Conservation (phyloP, 345 rosid species). For the Lagerstroemia speciosa region DNA sequence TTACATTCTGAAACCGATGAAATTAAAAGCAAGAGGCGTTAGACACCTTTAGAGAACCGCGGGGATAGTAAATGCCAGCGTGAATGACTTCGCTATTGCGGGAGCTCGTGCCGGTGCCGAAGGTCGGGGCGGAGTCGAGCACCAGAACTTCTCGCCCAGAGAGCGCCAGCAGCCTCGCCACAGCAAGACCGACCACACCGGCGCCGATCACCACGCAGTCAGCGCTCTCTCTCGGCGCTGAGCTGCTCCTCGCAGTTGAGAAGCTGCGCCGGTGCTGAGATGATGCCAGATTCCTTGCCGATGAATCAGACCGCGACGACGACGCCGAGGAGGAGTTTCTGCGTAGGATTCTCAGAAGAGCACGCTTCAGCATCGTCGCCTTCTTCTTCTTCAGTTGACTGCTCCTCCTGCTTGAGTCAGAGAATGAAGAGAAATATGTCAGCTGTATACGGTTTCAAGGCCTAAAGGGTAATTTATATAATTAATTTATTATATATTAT, state of each 20-base stretch:
- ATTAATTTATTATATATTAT: too few species aligned
- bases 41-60: slow-evolving; percentile 55
- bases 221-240: slow-evolving; percentile 47
- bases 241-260: neutral
- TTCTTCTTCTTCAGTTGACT: neutral
- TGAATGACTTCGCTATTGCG: slow-evolving; percentile 92
- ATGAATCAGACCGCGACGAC: neutral
- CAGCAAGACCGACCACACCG: slow-evolving; percentile 77
- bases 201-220: slow-evolving; percentile 90
- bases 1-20: neutral
- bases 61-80: slow-evolving; percentile 89
- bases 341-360: neutral
- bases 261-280: slow-evolving; percentile 1
- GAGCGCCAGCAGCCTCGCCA: slow-evolving; percentile 57
- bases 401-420: neutral
- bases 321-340: neutral
- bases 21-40: neutral
- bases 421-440: neutral
- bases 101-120: slow-evolving; percentile 75
- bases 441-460: too few species aligned
- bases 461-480: too few species aligned
- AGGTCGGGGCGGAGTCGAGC: slow-evolving; percentile 68
- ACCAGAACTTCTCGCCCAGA: slow-evolving; percentile 66
- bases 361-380: neutral
- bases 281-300: neutral